A percentile compares a stretch with the other conserved stretches of the same genome.
phyloP scores from a whole-genome alignment of 148 eudicot genomes.

The Amaranthus palmeri region DNA sequence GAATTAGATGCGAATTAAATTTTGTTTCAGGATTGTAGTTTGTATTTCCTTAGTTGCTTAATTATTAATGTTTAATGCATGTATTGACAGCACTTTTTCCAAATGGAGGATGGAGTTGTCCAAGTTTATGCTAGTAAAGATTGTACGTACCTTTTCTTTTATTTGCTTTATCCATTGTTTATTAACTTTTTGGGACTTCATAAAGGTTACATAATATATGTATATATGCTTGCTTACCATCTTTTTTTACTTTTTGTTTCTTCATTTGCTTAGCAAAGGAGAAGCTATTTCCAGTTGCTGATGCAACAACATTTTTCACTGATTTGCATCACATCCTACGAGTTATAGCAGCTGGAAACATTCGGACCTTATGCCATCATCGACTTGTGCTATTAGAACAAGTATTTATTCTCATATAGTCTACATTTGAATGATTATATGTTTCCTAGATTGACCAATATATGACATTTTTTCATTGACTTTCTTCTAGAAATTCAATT shows the following conservation, averaged over 20 bases:
- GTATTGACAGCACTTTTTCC: slow-evolving; percentile 72
- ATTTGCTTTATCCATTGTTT: slow-evolving; percentile 3
- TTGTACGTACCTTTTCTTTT: slow-evolving; percentile 44
- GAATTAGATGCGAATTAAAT: background rate
- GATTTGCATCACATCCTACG: slow-evolving; percentile 97
- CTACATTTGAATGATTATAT: background rate
- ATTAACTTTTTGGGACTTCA: background rate
- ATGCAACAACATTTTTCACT: slow-evolving; percentile 98
- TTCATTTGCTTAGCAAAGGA: slow-evolving; percentile 54
- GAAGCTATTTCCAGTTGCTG: slow-evolving; percentile 87
- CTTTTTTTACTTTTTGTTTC: background rate
- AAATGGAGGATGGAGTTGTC: slow-evolving; percentile 99
- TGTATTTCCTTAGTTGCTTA: background rate
- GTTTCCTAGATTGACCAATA: background rate
- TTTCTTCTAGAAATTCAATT: slow-evolving; percentile 84
- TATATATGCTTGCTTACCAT: slow-evolving; percentile 14
- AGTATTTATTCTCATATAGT: slow-evolving; percentile 34
- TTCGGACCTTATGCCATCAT: slow-evolving; percentile 88
- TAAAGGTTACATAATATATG: background rate
- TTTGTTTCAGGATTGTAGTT: background rate
- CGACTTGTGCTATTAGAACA: slow-evolving; percentile 90
- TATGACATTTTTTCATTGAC: slow-evolving; percentile 15
- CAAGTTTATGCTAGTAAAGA: slow-evolving; percentile 85
- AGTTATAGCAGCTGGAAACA: slow-evolving; percentile 96
- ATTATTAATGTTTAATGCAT: background rate